A percentile compares a stretch with the other conserved stretches of the same genome.
These are phyloP conservation scores for Cladosporium colombiae DNA, from an alignment of 2,329 filamentous ascomycete genomes.

Conservation along the genomic window DNA sequence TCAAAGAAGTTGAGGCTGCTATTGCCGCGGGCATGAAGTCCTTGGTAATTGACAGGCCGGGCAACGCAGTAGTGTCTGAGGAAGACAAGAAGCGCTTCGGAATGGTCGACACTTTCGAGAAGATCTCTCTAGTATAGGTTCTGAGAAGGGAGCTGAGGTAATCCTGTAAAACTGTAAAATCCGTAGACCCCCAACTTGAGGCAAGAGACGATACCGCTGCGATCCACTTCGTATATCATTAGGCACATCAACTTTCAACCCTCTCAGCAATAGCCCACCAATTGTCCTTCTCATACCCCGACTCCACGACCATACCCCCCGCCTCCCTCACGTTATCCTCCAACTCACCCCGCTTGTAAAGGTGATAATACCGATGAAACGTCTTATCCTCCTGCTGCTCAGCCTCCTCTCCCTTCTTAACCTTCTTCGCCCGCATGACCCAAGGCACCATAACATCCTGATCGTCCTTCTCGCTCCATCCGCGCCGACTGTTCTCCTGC, in stretches of 20 bases:
- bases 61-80: constrained; percentile 64
- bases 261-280: constrained; percentile 78
- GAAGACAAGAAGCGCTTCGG: constrained; percentile 43
- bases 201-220: neutral
- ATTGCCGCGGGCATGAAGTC: constrained; percentile 45
- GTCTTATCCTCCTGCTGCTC: constrained; percentile 47
- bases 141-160: neutral
- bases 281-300: constrained; percentile 95
- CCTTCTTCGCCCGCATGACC: constrained; percentile 61
- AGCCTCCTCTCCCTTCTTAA: constrained; percentile 29
- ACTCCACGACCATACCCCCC: constrained; percentile 73
- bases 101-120: constrained; percentile 30
- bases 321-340: constrained; percentile 74
- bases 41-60: constrained; percentile 59
- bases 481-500: constrained; percentile 80
- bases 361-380: constrained; percentile 90
- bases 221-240: neutral
- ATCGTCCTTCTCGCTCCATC: constrained; percentile 79
- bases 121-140: constrained; percentile 25
- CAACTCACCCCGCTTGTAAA: constrained; percentile 84
- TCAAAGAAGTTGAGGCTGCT: constrained; percentile 56
- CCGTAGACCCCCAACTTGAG: neutral
- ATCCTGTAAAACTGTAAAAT: neutral
- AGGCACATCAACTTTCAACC: neutral
- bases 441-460: constrained; percentile 97